Base-by-base conservation (phyloP, 768 basidiomycete species). In the Hemileccinum impolitum region DNA sequence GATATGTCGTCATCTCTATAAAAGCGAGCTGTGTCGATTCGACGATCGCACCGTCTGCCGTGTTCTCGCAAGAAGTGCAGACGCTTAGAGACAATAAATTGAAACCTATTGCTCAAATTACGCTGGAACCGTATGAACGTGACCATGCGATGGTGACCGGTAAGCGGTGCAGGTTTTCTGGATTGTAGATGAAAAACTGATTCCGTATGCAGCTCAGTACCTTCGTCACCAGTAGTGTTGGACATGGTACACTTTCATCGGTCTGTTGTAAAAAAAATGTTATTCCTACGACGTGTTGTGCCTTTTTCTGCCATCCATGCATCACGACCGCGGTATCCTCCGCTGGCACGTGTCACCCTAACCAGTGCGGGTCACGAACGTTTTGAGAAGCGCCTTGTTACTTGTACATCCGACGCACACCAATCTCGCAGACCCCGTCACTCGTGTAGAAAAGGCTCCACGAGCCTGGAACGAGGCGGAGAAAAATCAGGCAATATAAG, bases 11-110 rank as follows among this genome's bases (percentile, higher is more conserved):
- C 60, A 93, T 99, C 55, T 98, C 95, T 47, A 96, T 99, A 80
- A 99, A 99, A 76, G 96, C 96, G 26, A 93, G 89, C 61, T 99
- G 96, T 76, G 88, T 99, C 68, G 96, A 99, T 70, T 97, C 93
- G 37, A 97, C 94, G n/a, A 80, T 80, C 3, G 82, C 91, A 3
- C 84, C 96, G 10, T 90, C 92, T 54, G 84, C 83, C 21, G 86
- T 98, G 40, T 99, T 98, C 60, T 87, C 91, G 2, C 71, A 77
- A 32, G 92, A 98, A 71, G 88, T 97, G 36, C 81, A 92, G 66
- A 79, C 72, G 54, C 75, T 98, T 62, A 83, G 86, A 66, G 75
- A 78, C 40, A 77, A 75, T 62, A 85, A 82, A 59, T 85, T 99
- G 73, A 97, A 94, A 75, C 94, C 96, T 13, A 75, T 94, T 42